These are phyloP conservation scores for Emmonsiellopsis sp. DNA, from an alignment of 2,329 filamentous ascomycete genomes.

Conservation along the genomic window DNA sequence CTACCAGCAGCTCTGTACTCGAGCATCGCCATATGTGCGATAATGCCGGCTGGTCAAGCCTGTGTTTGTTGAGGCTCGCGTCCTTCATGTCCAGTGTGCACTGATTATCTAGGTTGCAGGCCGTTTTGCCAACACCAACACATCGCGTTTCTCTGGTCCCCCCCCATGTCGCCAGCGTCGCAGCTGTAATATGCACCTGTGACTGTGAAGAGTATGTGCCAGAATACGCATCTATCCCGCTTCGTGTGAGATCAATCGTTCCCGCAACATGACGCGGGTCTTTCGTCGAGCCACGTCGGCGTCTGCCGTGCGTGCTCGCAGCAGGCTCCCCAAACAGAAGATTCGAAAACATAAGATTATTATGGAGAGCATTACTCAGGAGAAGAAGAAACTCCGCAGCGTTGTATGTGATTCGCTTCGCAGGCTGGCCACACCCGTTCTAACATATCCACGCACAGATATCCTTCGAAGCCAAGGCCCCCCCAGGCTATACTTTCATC, in stretches of 20 bases:
- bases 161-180: background rate
- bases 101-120: background rate
- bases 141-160: background rate
- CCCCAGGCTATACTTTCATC: conserved; percentile 52
- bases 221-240: background rate
- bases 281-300: conserved; percentile 25
- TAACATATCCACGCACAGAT: conserved; percentile 30
- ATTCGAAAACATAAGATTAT: conserved; percentile 47
- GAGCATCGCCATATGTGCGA: background rate
- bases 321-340: conserved; percentile 23
- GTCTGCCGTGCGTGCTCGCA: conserved; percentile 24
- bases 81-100: background rate
- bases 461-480: conserved; percentile 45
- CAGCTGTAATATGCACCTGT: background rate
- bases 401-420: conserved; percentile 29
- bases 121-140: background rate
- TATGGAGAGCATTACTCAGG: conserved; percentile 47
- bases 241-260: background rate
- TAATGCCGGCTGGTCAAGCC: background rate
- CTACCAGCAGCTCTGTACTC: background rate
- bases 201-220: conserved; percentile 1
- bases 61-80: conserved; percentile 1
- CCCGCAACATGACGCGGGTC: conserved; percentile 26
- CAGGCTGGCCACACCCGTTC: background rate
- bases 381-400: conserved; percentile 51